These are phyloP conservation scores for Ophiostoma triangulosporum DNA, from an alignment of 2,329 filamentous ascomycete species.

Conservation along the genomic window DNA sequence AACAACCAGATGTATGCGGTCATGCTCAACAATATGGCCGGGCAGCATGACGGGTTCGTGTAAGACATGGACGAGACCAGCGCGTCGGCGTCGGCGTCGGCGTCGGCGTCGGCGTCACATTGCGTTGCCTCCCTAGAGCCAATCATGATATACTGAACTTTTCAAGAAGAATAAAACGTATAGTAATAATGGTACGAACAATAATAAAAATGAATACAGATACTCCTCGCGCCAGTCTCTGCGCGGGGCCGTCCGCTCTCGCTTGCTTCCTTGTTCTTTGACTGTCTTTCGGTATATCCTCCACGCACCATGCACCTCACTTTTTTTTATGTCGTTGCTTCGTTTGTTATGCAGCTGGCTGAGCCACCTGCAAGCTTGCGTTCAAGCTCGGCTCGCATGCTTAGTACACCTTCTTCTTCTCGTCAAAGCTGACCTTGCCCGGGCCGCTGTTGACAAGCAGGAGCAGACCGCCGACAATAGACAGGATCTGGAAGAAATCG, in stretches of 20 bases:
- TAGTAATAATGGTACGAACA: neutral
- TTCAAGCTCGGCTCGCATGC: neutral
- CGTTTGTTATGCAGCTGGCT: neutral
- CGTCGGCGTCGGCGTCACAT: no score
- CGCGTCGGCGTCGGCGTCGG: neutral
- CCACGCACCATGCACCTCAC: neutral
- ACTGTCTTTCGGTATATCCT: neutral
- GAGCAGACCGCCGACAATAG: constrained; percentile 91
- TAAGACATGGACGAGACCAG: neutral
- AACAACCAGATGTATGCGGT: constrained; percentile 5
- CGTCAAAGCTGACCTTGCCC: constrained; percentile 93
- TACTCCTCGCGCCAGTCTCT: neutral
- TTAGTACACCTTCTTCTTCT: constrained; percentile 99
- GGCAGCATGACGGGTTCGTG: neutral
- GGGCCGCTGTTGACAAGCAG: constrained; percentile 98
- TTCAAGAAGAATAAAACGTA: neutral
- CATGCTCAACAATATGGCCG: constrained; percentile 1
- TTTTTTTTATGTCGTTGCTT: neutral
- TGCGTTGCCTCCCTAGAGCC: no score
- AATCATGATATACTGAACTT: neutral
- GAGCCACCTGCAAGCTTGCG: neutral
- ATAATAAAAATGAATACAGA: neutral
- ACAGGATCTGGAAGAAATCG: constrained; percentile 99
- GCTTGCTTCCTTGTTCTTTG: neutral
- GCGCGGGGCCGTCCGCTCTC: neutral